These are phyloP conservation scores for Pythium guiyangense DNA, from an alignment of 352 stramenopile species.

Conservation along the genomic window DNA sequence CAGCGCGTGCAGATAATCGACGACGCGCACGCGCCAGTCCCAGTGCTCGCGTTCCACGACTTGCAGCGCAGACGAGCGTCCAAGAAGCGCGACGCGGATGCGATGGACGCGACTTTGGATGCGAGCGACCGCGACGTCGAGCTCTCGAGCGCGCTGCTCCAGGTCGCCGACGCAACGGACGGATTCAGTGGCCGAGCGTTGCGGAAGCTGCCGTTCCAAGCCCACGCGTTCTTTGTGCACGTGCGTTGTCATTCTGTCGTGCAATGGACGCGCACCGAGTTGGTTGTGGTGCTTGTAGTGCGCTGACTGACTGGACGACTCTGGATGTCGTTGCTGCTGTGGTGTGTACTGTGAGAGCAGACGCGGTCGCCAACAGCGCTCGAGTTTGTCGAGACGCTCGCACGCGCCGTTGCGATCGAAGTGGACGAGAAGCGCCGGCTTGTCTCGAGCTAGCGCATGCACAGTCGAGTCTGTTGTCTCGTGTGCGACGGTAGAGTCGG, in stretches of 20 bases:
- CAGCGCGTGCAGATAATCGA: slow-evolving; percentile 63
- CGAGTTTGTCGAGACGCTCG: slow-evolving; percentile 24
- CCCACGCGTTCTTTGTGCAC: slow-evolving; percentile 66
- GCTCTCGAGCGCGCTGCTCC: slow-evolving; percentile 30
- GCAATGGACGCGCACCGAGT: no score
- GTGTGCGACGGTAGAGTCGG: no score
- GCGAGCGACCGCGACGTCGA: slow-evolving; percentile 13
- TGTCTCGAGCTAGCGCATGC: not conserved
- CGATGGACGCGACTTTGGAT: slow-evolving; percentile 21
- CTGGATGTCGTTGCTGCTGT: no score
- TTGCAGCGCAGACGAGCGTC: slow-evolving; percentile 17
- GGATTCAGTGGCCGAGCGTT: slow-evolving; percentile 73
- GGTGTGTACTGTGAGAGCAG: slow-evolving; percentile 3
- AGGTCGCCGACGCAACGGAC: slow-evolving; percentile 40
- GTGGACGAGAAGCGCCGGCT: slow-evolving; percentile 25
- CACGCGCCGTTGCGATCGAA: slow-evolving; percentile 23
- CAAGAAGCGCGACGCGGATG: slow-evolving; percentile 38
- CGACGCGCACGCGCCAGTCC: not conserved
- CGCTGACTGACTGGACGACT: no score
- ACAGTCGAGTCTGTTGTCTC: no score
- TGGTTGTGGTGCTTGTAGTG: no score
- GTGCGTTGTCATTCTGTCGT: slow-evolving; percentile 14
- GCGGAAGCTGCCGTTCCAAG: slow-evolving; percentile 85
- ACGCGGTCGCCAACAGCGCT: slow-evolving; percentile 11
- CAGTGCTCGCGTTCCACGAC: slow-evolving; percentile 25